Percentiles rank a stretch among this genome's conserved stretches.
Conservation (phyloP, 768 basidiomycete species). For the Termitomyces sp. region DNA sequence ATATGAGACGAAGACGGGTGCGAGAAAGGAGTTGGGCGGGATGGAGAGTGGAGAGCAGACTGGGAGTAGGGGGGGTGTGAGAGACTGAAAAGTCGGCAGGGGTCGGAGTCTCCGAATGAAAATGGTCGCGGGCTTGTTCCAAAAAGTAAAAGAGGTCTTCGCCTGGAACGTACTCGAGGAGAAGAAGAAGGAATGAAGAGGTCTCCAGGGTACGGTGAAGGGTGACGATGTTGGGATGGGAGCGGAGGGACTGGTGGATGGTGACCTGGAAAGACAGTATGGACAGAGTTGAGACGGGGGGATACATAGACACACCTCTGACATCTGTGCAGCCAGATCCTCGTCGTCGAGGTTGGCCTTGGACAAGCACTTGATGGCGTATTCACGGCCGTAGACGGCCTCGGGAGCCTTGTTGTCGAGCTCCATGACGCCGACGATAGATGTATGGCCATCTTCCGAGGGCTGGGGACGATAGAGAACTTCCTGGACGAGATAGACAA, state of each 20-base stretch:
- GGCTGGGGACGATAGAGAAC: constrained; percentile 44
- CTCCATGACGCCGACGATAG: constrained; percentile 51
- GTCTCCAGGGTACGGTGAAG: constrained; percentile 93
- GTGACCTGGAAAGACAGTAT: constrained; percentile 52
- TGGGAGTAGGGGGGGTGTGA: constrained; percentile 89
- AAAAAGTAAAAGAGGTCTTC: constrained; percentile 98
- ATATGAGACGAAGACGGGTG: constrained; percentile 86
- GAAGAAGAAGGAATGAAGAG: constrained; percentile 81
- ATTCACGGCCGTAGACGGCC: constrained; percentile 67
- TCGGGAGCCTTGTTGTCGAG: constrained; percentile 36
- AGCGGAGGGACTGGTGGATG: constrained; percentile 88
- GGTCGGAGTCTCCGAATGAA: constrained; percentile 44
- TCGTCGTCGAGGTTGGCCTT: constrained; percentile 91
- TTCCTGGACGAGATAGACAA: constrained; percentile 88
- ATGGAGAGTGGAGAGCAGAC: constrained; percentile 78
- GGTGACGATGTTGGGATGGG: constrained; percentile 93
- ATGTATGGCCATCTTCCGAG: constrained; percentile 54
- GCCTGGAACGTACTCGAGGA: constrained; percentile 94
- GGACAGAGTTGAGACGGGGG: constrained; percentile 6
- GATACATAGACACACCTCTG: constrained; percentile 57
- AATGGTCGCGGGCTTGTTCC: constrained; percentile 90
- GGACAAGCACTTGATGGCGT: constrained; percentile 94
- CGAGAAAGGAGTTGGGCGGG: constrained; percentile 79
- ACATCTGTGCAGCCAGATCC: constrained; percentile 81
- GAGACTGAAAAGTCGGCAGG: constrained; percentile 37